phyloP scores from a whole-genome alignment of 2,329 filamentous ascomycete genomes.

The Talaromyces islandicus region DNA sequence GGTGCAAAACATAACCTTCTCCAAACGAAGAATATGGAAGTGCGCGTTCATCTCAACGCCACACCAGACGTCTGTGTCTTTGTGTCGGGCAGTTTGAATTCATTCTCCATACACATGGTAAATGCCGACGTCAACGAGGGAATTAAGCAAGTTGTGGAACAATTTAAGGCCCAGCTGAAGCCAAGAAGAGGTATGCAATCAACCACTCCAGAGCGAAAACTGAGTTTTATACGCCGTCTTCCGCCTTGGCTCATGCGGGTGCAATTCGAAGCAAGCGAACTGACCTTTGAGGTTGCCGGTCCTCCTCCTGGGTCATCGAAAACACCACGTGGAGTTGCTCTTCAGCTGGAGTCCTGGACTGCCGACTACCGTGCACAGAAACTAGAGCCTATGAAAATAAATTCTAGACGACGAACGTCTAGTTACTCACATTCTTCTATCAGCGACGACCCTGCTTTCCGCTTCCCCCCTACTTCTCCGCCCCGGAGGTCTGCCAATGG shows the following conservation, averaged over 20 bases:
- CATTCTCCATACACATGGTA: slow-evolving; percentile 82
- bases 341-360: slow-evolving; percentile 83
- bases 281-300: slow-evolving; percentile 85
- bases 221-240: slow-evolving; percentile 69
- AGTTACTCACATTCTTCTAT: slow-evolving; percentile 56
- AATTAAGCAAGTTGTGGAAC: slow-evolving; percentile 81
- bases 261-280: slow-evolving; percentile 78
- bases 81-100: slow-evolving; percentile 72
- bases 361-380: slow-evolving; percentile 84
- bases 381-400: slow-evolving; percentile 48
- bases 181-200: slow-evolving; percentile 50
- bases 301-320: slow-evolving; percentile 77
- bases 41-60: slow-evolving; percentile 79
- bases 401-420: slow-evolving; percentile 64
- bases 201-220: slow-evolving; percentile 47
- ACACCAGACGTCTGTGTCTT: slow-evolving; percentile 80
- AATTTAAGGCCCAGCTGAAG: slow-evolving; percentile 67
- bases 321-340: slow-evolving; percentile 71
- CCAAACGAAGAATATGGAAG: slow-evolving; percentile 78
- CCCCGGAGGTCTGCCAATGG: slow-evolving; percentile 34
- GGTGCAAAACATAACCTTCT: slow-evolving; percentile 81
- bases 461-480: slow-evolving; percentile 46
- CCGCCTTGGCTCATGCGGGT: slow-evolving; percentile 81
- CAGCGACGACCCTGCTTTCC: slow-evolving; percentile 56
- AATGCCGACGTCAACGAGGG: slow-evolving; percentile 89